These are phyloP conservation scores for Thelonectria rubi DNA, from an alignment of 2,329 filamentous ascomycete species.

Conservation along the genomic window DNA sequence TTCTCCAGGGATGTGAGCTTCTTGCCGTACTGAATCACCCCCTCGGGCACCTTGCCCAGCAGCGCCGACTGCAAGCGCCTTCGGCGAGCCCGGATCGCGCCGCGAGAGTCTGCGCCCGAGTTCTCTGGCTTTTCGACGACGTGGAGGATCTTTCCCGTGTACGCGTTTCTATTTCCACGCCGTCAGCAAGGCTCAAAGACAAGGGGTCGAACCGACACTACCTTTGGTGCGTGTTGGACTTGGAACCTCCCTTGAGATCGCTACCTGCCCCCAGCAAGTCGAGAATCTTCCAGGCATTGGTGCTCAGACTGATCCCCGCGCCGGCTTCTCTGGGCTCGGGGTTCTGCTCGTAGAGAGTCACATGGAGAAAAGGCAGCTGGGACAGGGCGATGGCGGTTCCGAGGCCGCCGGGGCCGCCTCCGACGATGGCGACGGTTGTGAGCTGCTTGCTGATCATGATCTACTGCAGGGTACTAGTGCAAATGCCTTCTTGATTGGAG, in stretches of 20 bases:
- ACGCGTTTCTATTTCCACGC: constrained; percentile 1
- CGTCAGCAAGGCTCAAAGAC: neutral
- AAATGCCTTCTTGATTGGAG: neutral
- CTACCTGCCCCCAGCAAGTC: constrained; percentile 6
- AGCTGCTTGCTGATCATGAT: constrained; percentile 9
- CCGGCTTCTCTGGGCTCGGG: constrained; percentile 12
- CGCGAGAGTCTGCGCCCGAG: constrained; percentile 9
- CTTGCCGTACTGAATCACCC: constrained; percentile 7
- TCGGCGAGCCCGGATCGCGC: constrained; percentile 9
- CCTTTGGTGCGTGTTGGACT: constrained; percentile 13
- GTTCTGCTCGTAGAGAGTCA: constrained; percentile 12
- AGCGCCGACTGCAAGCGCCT: constrained; percentile 6
- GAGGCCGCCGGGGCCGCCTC: constrained; percentile 9
- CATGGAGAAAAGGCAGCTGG: constrained; percentile 6
- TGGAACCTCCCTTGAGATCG: constrained; percentile 11
- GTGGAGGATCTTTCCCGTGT: constrained; percentile 1
- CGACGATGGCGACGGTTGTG: constrained; percentile 6
- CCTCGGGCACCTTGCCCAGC: constrained; percentile 9
- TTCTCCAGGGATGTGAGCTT: constrained; percentile 9
- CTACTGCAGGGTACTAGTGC: neutral
- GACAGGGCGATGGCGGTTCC: constrained; percentile 14
- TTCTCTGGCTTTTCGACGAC: constrained; percentile 3
- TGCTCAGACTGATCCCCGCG: constrained; percentile 11
- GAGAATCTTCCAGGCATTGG: constrained; percentile 16
- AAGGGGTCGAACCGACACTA: neutral